These are phyloP conservation scores for Sonneratia alba DNA, from an alignment of 345 rosid species.

Conservation along the genomic window DNA sequence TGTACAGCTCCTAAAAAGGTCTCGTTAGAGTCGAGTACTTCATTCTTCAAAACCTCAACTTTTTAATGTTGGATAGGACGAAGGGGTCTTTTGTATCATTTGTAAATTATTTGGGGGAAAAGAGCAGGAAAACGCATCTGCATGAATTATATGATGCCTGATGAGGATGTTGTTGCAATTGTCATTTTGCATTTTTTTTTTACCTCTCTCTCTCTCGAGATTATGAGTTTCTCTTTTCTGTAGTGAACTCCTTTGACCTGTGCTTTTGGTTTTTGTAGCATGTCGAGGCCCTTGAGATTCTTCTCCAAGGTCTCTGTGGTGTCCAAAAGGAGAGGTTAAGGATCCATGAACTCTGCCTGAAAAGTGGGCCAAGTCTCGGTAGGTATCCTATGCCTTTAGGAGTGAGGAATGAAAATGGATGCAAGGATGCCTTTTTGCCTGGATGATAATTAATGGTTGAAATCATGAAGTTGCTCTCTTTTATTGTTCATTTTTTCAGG, in stretches of 20 bases:
- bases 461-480: neutral
- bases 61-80: neutral
- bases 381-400: constrained; percentile 4
- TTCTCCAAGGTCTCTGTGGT: constrained; percentile 96
- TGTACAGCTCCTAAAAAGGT: neutral
- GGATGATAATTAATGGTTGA: neutral
- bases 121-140: neutral
- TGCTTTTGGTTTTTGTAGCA: constrained; percentile 30
- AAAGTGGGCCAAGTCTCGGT: constrained; percentile 77
- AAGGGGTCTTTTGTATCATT: neutral
- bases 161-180: neutral
- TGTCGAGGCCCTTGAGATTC: constrained; percentile 98
- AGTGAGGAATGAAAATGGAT: neutral
- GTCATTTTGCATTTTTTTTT: neutral
- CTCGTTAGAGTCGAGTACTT: neutral
- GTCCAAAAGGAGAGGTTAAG: constrained; percentile 76
- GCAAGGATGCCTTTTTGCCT: neutral
- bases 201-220: too few relatives aligned
- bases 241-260: neutral
- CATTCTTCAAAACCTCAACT: neutral
- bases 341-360: constrained; percentile 83
- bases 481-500: constrained; percentile 29
- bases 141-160: neutral
- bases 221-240: neutral
- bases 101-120: neutral